These are phyloP conservation scores for Cercospora beticola DNA, from an alignment of 2,329 filamentous ascomycete species.

Conservation along the genomic window DNA sequence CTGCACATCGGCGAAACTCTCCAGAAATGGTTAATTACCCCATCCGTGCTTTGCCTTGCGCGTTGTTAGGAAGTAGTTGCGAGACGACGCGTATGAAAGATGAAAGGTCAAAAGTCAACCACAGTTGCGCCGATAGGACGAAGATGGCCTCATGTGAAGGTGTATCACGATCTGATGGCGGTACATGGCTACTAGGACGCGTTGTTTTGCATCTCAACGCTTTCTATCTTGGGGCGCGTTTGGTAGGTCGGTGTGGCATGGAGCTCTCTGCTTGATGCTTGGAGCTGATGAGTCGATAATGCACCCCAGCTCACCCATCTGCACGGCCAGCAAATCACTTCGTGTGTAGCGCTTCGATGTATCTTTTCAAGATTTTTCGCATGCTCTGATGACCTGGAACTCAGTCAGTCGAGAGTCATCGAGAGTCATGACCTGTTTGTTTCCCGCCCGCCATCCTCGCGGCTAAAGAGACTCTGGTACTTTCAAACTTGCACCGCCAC, in stretches of 20 bases:
- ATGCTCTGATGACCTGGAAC: background rate
- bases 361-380: background rate
- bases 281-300: background rate
- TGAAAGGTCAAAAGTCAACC: background rate
- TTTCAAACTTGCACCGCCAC: background rate
- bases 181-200: background rate
- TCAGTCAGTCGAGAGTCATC: background rate
- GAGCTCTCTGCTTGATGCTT: background rate
- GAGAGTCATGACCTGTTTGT: background rate
- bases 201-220: background rate
- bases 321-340: background rate
- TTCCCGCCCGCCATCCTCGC: background rate
- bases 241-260: background rate
- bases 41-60: background rate
- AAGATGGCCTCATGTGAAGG: background rate
- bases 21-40: background rate
- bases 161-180: background rate
- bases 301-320: background rate
- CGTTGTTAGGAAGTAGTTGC: background rate
- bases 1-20: conserved; percentile 1
- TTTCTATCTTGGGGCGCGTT: background rate
- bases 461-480: background rate
- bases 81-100: background rate
- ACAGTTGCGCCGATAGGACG: background rate
- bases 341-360: background rate